These are phyloP conservation scores for Neurospora sp. DNA, from an alignment of 495 filamentous ascomycete genomes.

Conservation along the genomic window DNA sequence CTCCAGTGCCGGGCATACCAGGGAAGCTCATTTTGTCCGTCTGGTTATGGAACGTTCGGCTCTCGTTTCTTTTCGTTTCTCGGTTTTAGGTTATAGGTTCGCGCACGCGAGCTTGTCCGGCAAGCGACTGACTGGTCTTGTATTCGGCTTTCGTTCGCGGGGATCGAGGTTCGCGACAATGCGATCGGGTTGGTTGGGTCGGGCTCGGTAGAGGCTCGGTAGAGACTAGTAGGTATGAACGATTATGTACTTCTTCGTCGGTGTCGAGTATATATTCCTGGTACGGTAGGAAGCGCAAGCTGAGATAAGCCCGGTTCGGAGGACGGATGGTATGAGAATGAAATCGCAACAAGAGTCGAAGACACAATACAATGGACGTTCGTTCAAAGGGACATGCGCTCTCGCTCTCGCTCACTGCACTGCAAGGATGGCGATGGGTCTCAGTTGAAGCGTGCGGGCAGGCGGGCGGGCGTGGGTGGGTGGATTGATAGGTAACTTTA, in stretches of 20 bases:
- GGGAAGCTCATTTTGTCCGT: constrained; percentile 14
- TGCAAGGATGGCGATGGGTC: neutral
- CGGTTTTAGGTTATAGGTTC: neutral
- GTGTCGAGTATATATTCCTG: neutral
- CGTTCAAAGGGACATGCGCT: neutral
- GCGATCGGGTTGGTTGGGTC: neutral
- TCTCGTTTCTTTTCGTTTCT: neutral
- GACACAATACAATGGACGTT: neutral
- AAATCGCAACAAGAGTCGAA: neutral
- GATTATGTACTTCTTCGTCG: neutral
- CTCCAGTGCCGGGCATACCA: constrained; percentile 6
- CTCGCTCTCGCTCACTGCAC: neutral
- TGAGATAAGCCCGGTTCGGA: neutral
- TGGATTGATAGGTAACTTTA: neutral
- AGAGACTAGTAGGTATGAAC: neutral
- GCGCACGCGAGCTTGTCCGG: neutral
- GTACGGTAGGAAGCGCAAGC: neutral
- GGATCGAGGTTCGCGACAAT: neutral
- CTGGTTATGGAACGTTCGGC: neutral
- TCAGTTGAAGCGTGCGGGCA: neutral
- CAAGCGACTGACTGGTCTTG: neutral
- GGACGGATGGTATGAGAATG: neutral
- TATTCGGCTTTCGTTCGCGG: neutral
- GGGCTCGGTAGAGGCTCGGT: neutral
- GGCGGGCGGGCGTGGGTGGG: neutral